Percentiles rank a stretch among this genome's conserved stretches.
These are phyloP conservation scores for Funneliformis caledonium DNA, from an alignment of 371 early-diverging fungal species.

Conservation along the genomic window DNA sequence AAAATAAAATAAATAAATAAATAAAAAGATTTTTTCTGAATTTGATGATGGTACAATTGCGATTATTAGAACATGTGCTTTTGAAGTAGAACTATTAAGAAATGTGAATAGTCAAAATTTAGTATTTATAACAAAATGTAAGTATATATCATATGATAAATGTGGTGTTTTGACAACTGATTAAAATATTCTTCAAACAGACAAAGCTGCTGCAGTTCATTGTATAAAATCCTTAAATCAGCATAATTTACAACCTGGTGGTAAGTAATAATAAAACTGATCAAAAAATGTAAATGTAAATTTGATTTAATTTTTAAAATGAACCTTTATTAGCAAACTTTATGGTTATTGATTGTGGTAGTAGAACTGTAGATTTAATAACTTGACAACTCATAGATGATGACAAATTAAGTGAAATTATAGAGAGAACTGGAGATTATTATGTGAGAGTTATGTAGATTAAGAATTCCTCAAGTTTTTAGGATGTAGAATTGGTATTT, in stretches of 20 bases:
- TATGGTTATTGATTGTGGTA: constrained; percentile 8
- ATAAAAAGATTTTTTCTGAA: not conserved
- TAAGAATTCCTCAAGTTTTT: constrained; percentile 29
- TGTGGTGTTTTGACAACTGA: not conserved
- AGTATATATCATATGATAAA: not conserved
- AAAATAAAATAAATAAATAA: not conserved
- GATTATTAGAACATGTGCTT: not conserved
- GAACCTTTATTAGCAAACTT: not conserved
- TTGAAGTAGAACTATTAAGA: constrained; percentile 5
- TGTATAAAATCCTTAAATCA: constrained; percentile 22
- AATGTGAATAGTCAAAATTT: not conserved
- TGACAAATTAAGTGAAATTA: not conserved
- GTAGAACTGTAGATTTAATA: not conserved
- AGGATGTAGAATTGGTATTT: not conserved
- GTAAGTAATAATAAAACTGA: not conserved
- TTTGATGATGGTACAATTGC: not conserved
- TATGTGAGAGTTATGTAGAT: constrained; percentile 24
- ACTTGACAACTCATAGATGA: not conserved
- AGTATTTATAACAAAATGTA: constrained; percentile 25
- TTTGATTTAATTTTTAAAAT: too few relatives aligned
- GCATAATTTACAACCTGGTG: not conserved
- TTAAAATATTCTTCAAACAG: not conserved
- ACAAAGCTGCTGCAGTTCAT: not conserved
- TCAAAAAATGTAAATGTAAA: not conserved
- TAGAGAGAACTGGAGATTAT: constrained; percentile 18